These are phyloP conservation scores for Neurospora sublineolata DNA, from an alignment of 495 filamentous ascomycete genomes.

Conservation along the genomic window DNA sequence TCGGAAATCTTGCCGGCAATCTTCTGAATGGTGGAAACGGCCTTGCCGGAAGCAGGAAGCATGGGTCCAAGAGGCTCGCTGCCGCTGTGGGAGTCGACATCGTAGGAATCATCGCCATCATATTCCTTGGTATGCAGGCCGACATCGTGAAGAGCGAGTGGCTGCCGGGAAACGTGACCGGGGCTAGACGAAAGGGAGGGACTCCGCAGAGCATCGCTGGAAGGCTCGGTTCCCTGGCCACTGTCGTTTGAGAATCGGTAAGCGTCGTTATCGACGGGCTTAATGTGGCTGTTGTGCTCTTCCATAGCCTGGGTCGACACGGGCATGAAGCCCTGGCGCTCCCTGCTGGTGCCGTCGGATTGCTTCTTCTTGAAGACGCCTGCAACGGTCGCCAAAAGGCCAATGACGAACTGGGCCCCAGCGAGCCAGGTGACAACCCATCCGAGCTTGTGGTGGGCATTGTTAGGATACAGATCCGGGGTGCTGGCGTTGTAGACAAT, in stretches of 20 bases:
- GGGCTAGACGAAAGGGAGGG: conserved; percentile 51
- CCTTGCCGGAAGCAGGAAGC: conserved; percentile 5
- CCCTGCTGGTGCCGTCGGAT: conserved; percentile 17
- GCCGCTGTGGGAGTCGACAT: conserved; percentile 14
- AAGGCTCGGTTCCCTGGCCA: conserved; percentile 73
- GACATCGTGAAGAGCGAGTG: conserved; percentile 42
- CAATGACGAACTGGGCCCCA: conserved; percentile 54
- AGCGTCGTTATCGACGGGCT: conserved; percentile 30
- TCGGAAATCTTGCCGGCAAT: conserved; percentile 27
- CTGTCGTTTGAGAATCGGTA: conserved; percentile 71
- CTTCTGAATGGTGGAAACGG: conserved; percentile 18
- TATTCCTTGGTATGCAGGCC: conserved; percentile 29
- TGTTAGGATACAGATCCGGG: conserved; percentile 79
- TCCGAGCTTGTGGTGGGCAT: conserved; percentile 79
- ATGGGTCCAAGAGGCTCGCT: conserved; percentile 14
- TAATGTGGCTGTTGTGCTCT: conserved; percentile 39
- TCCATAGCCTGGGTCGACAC: conserved; percentile 58
- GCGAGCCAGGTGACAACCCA: conserved; percentile 73
- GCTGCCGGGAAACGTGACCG: conserved; percentile 27
- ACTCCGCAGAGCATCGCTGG: conserved; percentile 52
- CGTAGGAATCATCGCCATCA: conserved; percentile 27
- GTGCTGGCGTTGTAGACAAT: conserved; percentile 72
- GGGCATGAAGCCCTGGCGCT: conserved; percentile 49
- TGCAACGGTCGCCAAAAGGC: conserved; percentile 45
- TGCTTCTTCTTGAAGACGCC: conserved; percentile 19